Percentiles rank a stretch among this genome's conserved stretches.
phyloP scores from a whole-genome alignment of 768 basidiomycete species.

The Mycena albidolilacea region DNA sequence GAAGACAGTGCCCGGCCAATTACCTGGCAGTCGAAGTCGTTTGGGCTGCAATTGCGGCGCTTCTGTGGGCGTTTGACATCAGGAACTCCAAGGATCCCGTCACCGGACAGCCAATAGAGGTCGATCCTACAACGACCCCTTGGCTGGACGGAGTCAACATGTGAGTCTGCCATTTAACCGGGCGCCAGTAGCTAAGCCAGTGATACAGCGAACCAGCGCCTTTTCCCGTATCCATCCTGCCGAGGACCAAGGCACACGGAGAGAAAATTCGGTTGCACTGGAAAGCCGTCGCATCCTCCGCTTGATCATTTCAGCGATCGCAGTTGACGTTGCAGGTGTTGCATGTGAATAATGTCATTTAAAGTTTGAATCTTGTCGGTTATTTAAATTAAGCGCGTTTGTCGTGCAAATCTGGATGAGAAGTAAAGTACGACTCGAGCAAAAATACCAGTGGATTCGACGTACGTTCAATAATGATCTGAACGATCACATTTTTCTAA shows the following conservation, averaged over 20 bases:
- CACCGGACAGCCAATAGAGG: background rate
- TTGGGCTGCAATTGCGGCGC: conserved; percentile 5
- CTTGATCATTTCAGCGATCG: background rate
- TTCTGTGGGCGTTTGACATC: conserved; percentile 18
- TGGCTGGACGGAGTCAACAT: conserved; percentile 20
- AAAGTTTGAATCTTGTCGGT: too few relatives aligned
- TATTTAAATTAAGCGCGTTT: too few relatives aligned
- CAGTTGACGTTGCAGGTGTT: too few relatives aligned
- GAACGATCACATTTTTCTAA: too few relatives aligned
- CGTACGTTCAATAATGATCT: too few relatives aligned
- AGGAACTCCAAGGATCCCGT: background rate
- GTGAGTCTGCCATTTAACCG: background rate
- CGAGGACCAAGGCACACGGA: background rate
- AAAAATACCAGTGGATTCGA: too few relatives aligned
- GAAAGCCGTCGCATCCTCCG: background rate
- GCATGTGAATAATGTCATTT: too few relatives aligned
- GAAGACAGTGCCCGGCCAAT: conserved; percentile 20
- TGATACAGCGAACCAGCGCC: conserved; percentile 3
- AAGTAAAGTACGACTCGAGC: too few relatives aligned
- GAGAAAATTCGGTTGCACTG: conserved; percentile 3
- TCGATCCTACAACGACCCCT: background rate
- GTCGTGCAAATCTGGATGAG: too few relatives aligned
- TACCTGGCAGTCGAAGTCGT: conserved; percentile 7
- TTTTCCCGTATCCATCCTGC: conserved; percentile 6
- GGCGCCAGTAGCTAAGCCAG: background rate